A percentile compares a stretch with the other conserved stretches of the same genome.
phyloP scores from a whole-genome alignment of 129 eudicot genomes.

The Chrysanthemum seticuspe region DNA sequence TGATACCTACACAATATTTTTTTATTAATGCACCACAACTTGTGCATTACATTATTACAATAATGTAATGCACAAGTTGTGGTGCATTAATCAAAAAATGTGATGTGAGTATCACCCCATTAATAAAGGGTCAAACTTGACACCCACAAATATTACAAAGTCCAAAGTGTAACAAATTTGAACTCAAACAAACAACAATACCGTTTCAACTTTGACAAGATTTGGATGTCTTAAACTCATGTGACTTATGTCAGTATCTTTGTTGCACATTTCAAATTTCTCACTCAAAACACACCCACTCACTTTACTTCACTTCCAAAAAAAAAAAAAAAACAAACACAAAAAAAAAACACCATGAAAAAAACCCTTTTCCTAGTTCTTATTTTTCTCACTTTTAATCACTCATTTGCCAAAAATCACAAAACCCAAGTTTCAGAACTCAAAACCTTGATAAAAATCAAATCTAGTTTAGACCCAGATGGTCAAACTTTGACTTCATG shows the following conservation, averaged over 20 bases:
- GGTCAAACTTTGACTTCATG: constrained; percentile 60
- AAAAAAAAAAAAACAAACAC: constrained; percentile 10
- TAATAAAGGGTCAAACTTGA: neutral
- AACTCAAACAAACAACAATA: constrained; percentile 31
- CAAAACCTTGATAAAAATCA: constrained; percentile 49
- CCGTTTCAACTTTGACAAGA: constrained; percentile 32
- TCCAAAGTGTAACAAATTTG: constrained; percentile 21
- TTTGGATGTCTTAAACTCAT: constrained; percentile 30
- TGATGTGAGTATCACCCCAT: too few relatives aligned
- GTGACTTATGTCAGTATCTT: constrained; percentile 39
- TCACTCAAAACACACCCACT: constrained; percentile 25
- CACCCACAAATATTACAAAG: constrained; percentile 8
- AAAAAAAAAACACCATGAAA: constrained; percentile 18
- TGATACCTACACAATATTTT: too few relatives aligned
- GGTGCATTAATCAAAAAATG: too few relatives aligned
- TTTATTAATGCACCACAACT: too few relatives aligned
- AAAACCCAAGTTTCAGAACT: constrained; percentile 32
- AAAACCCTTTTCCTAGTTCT: constrained; percentile 21
- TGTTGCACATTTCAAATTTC: constrained; percentile 36
- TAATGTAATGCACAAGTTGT: too few relatives aligned
- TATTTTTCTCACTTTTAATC: constrained; percentile 9
- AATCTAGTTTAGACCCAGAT: constrained; percentile 70
- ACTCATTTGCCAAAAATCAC: constrained; percentile 25
- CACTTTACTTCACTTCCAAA: constrained; percentile 27
- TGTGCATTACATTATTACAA: too few relatives aligned